phyloP scores from a whole-genome alignment of 1,284 basidiomycete genomes.

The Ceratobasidium sp. region DNA sequence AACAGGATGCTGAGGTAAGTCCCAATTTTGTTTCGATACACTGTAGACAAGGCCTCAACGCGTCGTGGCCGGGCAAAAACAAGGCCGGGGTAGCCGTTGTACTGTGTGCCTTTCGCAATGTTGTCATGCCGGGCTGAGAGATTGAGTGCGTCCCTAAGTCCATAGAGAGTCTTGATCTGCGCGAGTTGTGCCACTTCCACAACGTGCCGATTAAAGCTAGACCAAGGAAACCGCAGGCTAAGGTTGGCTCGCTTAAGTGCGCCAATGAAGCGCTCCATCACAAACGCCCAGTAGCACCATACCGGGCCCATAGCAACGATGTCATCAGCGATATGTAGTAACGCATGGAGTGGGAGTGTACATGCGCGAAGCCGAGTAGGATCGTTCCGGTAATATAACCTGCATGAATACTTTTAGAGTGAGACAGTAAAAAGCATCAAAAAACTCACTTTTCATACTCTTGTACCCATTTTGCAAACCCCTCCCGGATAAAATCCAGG shows the following conservation, averaged over 20 bases:
- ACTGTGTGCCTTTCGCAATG: not conserved
- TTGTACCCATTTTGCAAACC: conserved; percentile 62
- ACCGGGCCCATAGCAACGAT: no score
- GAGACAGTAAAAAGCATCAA: conserved; percentile 45
- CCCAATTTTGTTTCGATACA: not conserved
- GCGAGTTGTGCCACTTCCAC: conserved; percentile 2
- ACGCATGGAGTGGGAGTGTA: no score
- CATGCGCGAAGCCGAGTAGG: no score
- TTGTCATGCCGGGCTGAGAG: not conserved
- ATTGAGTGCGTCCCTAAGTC: not conserved
- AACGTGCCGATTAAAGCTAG: conserved; percentile 22
- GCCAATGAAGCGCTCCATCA: conserved; percentile 62
- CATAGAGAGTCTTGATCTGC: conserved; percentile 29
- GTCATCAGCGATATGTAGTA: no score
- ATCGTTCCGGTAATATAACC: no score
- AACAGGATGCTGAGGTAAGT: not conserved
- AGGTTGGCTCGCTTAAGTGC: conserved; percentile 25
- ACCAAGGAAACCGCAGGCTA: conserved; percentile 22
- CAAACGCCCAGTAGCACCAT: no score
- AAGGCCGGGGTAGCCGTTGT: not conserved
- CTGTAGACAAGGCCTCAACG: not conserved
- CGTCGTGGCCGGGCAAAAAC: conserved; percentile 5
- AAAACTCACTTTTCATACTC: conserved; percentile 61
- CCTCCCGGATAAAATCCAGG: conserved; percentile 57
- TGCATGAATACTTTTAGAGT: no score